Evolutionary conservation across 225 moss, liverwort and hornwort species (phyloP), one percentile per base, ranked within the genome.

Genomic region (Sphagnum contortum): DNA sequence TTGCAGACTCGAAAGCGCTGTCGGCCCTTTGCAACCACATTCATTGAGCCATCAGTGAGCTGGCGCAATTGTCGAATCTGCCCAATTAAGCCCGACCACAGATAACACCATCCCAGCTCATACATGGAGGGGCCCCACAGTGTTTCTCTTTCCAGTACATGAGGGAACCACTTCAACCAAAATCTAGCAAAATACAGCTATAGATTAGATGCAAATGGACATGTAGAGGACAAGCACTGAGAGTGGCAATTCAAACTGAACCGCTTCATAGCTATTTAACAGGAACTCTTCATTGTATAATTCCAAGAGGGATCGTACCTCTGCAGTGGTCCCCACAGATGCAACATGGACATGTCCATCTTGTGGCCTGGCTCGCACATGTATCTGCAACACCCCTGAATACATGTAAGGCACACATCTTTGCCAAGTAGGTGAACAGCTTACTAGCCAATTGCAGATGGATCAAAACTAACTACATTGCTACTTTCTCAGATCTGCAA

Each of bases 301-400:
- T 29, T 29, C 29, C 29, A 29, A 29, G 29, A 29, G 29, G 29
- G 29, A 0, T 74, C 74, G 76, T 59, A 93, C 93, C 80, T 95
- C 95, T 54, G 95, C 95, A 48, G 95, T 95, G 48, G 95, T 95
- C 45, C 95, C 95, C 45, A 95, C 89, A n/a, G 89, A 87, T 52
- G 89, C 89, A 72, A 89, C 77, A 70, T 83, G 91, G 57, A 81
- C 80, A 57, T 82, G 82, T 12, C 80, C 77, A 68, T 89, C 84
- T 49, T 76, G 78, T 11, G 68, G 58, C 71, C 89, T 86, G 61
- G 79, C 76, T 64, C 86, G 81, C 46, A 90, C 90, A 64, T 95
- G 95, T 64, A 95, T 92, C 82, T 81, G 81, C 59, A 29, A 29
- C 29, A 29, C 0, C 29, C 29, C 29, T 29, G 29, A 29, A 29